Evolutionary conservation across 108 stramenopile species (phyloP), one percentile per base, ranked within the genome.

Genomic region (Phaeodactylum tricornutum): DNA sequence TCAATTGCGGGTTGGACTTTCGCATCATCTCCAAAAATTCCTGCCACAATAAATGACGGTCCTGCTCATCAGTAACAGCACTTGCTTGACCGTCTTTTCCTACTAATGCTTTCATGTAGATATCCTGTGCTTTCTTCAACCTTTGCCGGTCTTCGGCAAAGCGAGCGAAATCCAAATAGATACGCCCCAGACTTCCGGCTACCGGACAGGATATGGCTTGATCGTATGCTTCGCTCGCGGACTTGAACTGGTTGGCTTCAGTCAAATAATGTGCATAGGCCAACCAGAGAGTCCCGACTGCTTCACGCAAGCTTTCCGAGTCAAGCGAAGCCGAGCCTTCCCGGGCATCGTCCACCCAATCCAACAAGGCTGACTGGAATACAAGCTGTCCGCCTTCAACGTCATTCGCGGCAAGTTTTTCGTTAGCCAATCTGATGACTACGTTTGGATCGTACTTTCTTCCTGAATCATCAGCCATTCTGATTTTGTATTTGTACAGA

Each of bases 321-420:
- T 56, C 60, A n/a, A 44, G 48, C 14, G 30, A 11, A 7, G 12
- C 11, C 1, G 27, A 32, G 14, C 69, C 67, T 62, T 78, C 76
- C n/a, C 77, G 79, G 16, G 84, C 79, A 55, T 91, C 88, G 57
- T 91, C 88, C 17, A 81, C 81, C 88, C 88, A 91, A 32, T 75
- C 78, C 60, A 91, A 66, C 41, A 91, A 40, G 8, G 88, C 84
- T 16, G 69, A 64, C 61, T 86, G 73, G 55, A 67, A 91, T 27
- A 79, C 49, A 35, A 75, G 77, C 55, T 79, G 69, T 3, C 84
- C 88, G 26, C 81, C 81, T 14, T 37, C 30, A 19, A 86, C 42
- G 20, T 76, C 75, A 37, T 59, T 50, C 0, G 50, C 31, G 0
- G 50, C 45, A 11, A 75, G 49, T 46, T 78, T 81, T 26, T 57